Evolutionary conservation across 164 flowering plant genomes (phyloP).

Genomic region (Vitis rupestris): DNA sequence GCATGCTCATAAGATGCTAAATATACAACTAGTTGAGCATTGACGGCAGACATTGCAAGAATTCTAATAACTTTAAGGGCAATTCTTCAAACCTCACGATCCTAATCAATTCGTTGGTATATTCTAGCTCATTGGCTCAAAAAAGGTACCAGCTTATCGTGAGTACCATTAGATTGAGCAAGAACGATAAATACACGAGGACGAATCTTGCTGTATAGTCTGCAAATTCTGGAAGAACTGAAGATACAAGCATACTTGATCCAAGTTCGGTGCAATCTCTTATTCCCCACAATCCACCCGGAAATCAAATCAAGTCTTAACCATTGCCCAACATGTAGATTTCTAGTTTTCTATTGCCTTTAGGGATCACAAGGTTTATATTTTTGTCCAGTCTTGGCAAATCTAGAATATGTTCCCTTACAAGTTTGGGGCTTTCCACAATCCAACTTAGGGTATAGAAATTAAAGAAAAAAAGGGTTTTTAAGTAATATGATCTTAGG

Average conservation of each 20-base stretch:
- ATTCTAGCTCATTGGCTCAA: constrained; percentile 96
- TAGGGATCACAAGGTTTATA: too few relatives aligned
- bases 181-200: constrained; percentile 92
- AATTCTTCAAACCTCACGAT: constrained; percentile 83
- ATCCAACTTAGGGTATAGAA: too few relatives aligned
- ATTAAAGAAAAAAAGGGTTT: too few relatives aligned
- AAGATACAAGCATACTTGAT: constrained; percentile 91
- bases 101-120: constrained; percentile 86
- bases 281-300: too few relatives aligned
- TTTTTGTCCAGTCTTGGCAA: too few relatives aligned
- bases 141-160: constrained; percentile 86
- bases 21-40: constrained; percentile 93
- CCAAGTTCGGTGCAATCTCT: constrained; percentile 32
- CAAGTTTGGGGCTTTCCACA: too few relatives aligned
- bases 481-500: too few relatives aligned
- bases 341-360: too few relatives aligned
- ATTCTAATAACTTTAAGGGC: constrained; percentile 74
- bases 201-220: constrained; percentile 86
- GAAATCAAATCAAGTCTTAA: too few relatives aligned
- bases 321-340: too few relatives aligned
- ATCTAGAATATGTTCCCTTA: too few relatives aligned
- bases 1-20: constrained; percentile 92
- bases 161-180: constrained; percentile 91
- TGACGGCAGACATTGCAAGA: constrained; percentile 87
- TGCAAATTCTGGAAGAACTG: constrained; percentile 68